Evolutionary conservation across 176 grass and related monocot genomes (phyloP).

Genomic region (Juncus effusus): DNA sequence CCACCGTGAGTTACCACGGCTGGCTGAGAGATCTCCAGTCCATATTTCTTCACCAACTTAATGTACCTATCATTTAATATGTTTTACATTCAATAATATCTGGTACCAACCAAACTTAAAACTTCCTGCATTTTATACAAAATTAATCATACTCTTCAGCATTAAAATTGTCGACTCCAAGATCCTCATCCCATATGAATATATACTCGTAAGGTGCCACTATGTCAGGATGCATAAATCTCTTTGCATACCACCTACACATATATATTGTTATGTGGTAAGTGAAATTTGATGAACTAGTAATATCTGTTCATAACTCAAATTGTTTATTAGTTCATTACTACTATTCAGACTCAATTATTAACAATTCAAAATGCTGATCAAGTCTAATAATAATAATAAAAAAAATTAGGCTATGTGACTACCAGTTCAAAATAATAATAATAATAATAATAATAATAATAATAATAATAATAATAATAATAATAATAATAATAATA

Average conservation of each 20-base stretch:
- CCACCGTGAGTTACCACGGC: conserved; percentile 13
- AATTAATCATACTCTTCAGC: conserved; percentile 35
- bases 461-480: too few relatives aligned
- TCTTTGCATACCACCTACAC: conserved; percentile 44
- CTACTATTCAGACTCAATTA: too few relatives aligned
- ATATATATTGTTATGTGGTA: neutral
- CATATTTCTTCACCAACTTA: conserved; percentile 39
- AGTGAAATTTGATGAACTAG: too few relatives aligned
- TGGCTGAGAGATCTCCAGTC: conserved; percentile 48
- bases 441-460: too few relatives aligned
- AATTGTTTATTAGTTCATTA: too few relatives aligned
- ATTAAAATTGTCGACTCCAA: conserved; percentile 40
- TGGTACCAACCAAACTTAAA: neutral
- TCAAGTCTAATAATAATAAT: too few relatives aligned
- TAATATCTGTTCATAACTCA: too few relatives aligned
- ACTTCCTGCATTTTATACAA: neutral
- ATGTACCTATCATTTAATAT: conserved; percentile 28
- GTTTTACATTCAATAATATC: neutral
- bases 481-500: too few relatives aligned
- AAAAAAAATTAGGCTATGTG: too few relatives aligned
- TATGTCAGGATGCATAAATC: conserved; percentile 51
- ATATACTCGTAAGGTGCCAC: conserved; percentile 45
- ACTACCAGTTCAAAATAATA: too few relatives aligned
- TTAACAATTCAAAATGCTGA: too few relatives aligned
- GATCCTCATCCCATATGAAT: conserved; percentile 30